Evolutionary conservation across 345 rosid genomes (phyloP).

Genomic region (Citrus sinensis): DNA sequence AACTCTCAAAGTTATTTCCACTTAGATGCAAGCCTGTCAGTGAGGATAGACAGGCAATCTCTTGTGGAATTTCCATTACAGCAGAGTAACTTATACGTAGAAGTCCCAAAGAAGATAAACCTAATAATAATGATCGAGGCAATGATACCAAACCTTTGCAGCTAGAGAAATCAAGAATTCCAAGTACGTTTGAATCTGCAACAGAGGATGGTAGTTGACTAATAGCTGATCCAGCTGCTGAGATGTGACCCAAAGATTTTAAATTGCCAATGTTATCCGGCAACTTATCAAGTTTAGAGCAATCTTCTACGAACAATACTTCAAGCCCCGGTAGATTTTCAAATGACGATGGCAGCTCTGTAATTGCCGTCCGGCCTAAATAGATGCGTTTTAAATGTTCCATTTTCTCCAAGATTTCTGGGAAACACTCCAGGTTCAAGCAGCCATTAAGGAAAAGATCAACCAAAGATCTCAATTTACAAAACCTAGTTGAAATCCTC

Average conservation of each 20-base stretch:
- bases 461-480: neutral
- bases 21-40: too few relatives aligned
- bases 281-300: neutral
- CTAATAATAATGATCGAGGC: neutral
- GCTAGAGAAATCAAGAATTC: rapidly evolving
- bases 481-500: neutral
- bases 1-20: too few relatives aligned
- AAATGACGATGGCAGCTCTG: too few relatives aligned
- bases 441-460: rapidly evolving
- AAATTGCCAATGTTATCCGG: neutral
- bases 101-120: neutral
- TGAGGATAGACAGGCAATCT: too few relatives aligned
- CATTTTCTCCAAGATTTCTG: neutral
- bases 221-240: neutral
- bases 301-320: neutral
- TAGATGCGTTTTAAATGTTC: neutral
- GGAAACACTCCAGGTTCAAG: neutral
- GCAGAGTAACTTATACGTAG: rapidly evolving
- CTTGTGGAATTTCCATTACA: too few relatives aligned
- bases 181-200: neutral
- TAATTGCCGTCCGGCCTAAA: neutral
- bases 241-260: neutral
- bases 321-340: neutral
- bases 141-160: neutral
- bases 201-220: neutral